Base-by-base conservation (phyloP, 805 yeast genomes). In the Candida tammaniensis region DNA sequence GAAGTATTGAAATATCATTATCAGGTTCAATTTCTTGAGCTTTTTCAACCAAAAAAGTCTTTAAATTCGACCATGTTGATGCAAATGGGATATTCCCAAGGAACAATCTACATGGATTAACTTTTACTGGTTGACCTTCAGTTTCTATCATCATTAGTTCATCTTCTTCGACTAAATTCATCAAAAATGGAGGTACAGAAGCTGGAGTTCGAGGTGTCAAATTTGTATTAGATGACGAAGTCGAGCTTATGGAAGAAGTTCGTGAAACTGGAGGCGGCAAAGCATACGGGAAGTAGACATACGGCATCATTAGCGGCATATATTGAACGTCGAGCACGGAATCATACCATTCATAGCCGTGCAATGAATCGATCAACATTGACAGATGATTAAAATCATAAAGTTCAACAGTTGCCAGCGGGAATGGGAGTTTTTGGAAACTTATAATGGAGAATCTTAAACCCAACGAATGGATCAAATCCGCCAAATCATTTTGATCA, bases 21-120 rank as follows among this genome's bases (percentile, higher is more conserved):
- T 37, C 39, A 5, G 68, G 59, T 20, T 57, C 62, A 16, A 54
- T 24, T 33, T 54, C 58, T 14, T 50, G 38, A 23, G 57, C 45
- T 23, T 38, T 49, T 6, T 39, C 15, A 2, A 54, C 27, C n/a
- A 62, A 40, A 33, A 60, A 62, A 9, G 48, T 46, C 35, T 54
- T 55, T 24, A 68, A 48, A 4, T 55, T 46, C 1, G 59, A 41
- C 64, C 69, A 60, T 10, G 61, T 60, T 22, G 75, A 53, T 1
- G 59, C 31, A 43, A 68, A 77, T 2, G 82, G 81, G 17, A 77
- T 64, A 48, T 77, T 77, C 0, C 83, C 83, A 17, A 77, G 54
- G 46, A 76, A 77, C 12, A 77, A 43, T 14, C 79, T 48, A 13
- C 61, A 56, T 3, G 65, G 64, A 43, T 72, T 67, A 7, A 69